These are phyloP conservation scores for Nakazawaea pomicola DNA, from an alignment of 805 yeast genomes.

Conservation along the genomic window DNA sequence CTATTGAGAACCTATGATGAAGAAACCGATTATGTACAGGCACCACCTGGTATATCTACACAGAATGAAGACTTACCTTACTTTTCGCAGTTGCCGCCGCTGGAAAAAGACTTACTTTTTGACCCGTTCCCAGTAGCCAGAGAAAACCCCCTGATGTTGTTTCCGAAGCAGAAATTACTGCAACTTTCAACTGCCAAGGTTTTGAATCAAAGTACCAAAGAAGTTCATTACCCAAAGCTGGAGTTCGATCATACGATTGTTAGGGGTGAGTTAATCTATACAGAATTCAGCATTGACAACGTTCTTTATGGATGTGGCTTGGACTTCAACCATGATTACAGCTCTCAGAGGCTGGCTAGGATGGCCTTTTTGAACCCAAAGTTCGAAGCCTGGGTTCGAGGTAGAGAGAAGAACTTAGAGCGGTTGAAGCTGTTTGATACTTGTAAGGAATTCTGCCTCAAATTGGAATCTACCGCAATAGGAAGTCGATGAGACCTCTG, in stretches of 20 bases:
- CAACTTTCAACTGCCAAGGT: neutral
- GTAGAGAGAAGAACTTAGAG: no score
- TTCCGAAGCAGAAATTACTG: no score
- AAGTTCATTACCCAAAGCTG: no score
- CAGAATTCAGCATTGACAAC: constrained; percentile 3
- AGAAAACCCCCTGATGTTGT: neutral
- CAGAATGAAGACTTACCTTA: no score
- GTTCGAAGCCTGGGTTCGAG: constrained; percentile 2
- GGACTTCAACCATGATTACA: neutral
- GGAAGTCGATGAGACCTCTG: constrained; percentile 3
- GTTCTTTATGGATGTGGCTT: constrained; percentile 9
- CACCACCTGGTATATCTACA: neutral
- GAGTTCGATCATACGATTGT: constrained; percentile 1
- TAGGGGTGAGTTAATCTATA: constrained; percentile 9
- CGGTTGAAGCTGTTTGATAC: neutral
- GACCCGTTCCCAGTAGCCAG: no score
- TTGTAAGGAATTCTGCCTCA: neutral
- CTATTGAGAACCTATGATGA: no score
- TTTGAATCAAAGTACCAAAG: no score
- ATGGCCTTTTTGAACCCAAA: constrained; percentile 6
- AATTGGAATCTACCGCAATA: constrained; percentile 5
- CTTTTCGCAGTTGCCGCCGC: neutral
- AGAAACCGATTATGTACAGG: no score
- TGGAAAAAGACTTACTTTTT: constrained; percentile 4
- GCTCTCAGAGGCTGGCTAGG: constrained; percentile 3